Base-by-base conservation (phyloP, 495 filamentous ascomycete species). In the Mycothermus thermophilus region DNA sequence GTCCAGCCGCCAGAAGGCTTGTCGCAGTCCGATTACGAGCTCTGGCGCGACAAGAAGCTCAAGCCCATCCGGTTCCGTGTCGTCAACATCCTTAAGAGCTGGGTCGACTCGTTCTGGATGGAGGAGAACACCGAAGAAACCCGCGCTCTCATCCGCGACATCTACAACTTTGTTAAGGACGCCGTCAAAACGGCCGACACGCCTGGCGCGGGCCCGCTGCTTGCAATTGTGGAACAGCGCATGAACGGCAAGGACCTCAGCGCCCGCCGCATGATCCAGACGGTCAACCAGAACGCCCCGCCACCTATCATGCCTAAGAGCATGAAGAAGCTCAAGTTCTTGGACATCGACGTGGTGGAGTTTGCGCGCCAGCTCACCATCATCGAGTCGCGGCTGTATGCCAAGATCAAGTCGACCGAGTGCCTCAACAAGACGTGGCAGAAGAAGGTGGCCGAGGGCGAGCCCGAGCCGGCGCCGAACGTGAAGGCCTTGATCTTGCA, bases 71-170 rank as follows among this genome's bases (percentile, higher is more conserved):
- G 92, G 27, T 87, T 97, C 67, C 73, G 90, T 28, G 83, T 97
- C 7, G 85, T 97, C 46, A 96, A 95, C 52, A 94, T 95, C 37
- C 62, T 96, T 42, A 96, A 95, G 66, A 93, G 74, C 54, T 97
- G 90, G 90, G 85, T 97, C 46, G 88, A 96, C 48, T 83, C 77
- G 39, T 95, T 86, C 55, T 97, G 90, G 90, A 94, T 96, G 90
- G 90, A 97, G 53, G 77, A 81, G 15, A 72, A 75, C 27, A 87
- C 79, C 50, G 82, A 90, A 25, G 73, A 77, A 16, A 83, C 80
- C 25, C 82, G 78, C 59, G 71, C 85, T 46, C 66, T 97, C 18
- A 80, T 96, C 32, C 79, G 82, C 43, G 75, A 83, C 42, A 84
- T 94, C 1, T 80, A 88, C 59, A 73, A 74, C 17, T 97, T 97